phyloP scores from a whole-genome alignment of 2,329 filamentous ascomycete species.

The Raffaelea ambrosiae region DNA sequence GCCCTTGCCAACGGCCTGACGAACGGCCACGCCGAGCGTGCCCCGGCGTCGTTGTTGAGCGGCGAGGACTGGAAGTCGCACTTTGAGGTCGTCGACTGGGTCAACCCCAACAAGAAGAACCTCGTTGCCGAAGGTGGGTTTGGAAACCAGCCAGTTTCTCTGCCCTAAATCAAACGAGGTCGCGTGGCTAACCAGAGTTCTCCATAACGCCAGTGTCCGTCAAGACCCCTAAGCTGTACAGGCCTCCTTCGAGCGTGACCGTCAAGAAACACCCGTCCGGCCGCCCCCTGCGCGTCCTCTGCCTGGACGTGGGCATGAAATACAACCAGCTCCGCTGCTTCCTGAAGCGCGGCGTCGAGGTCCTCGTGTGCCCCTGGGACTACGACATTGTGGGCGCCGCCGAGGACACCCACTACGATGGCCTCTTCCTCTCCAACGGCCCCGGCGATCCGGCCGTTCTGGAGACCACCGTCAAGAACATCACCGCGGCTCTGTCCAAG shows the following conservation, averaged over 20 bases:
- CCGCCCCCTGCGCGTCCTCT: conserved; percentile 77
- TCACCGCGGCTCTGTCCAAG: conserved; percentile 66
- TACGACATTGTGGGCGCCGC: conserved; percentile 75
- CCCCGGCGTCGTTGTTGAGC: conserved; percentile 26
- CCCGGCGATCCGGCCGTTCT: conserved; percentile 90
- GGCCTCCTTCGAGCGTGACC: conserved; percentile 59
- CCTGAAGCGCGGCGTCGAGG: conserved; percentile 82
- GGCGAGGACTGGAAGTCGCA: conserved; percentile 37
- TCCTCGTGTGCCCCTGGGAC: conserved; percentile 92
- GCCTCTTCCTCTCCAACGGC: conserved; percentile 95
- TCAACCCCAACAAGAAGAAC: conserved; percentile 86
- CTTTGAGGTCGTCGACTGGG: conserved; percentile 81
- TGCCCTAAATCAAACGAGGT: too few relatives aligned
- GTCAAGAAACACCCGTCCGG: conserved; percentile 85
- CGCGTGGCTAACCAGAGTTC: not conserved
- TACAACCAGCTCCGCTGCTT: conserved; percentile 96
- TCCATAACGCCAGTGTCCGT: conserved; percentile 67
- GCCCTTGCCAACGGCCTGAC: not conserved
- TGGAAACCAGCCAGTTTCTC: not conserved
- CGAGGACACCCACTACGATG: conserved; percentile 80
- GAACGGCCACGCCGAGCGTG: not conserved
- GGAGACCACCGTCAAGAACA: conserved; percentile 68
- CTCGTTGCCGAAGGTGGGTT: conserved; percentile 86
- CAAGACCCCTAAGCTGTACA: conserved; percentile 76
- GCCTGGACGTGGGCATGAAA: conserved; percentile 95